Evolutionary conservation across 2,329 filamentous ascomycete genomes (phyloP), one percentile per base, ranked within the genome.

Genomic region (Bipolaris cookei): DNA sequence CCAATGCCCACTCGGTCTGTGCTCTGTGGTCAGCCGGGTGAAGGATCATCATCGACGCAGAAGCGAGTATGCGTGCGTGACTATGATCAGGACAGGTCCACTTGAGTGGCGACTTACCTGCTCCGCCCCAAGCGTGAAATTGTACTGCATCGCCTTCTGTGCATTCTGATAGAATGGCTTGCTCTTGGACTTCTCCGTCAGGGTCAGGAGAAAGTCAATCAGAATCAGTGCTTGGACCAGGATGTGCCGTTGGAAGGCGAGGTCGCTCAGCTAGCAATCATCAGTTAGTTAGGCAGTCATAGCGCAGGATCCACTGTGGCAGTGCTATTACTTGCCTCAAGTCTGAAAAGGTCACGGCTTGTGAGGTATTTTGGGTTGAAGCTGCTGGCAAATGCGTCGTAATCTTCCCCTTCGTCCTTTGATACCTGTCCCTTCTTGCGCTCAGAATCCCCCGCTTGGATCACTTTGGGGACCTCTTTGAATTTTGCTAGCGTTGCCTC

Each of bases 321-420:
- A 46, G 56, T 52, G 47, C 54, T 61, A 70, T 79, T 38, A n/a
- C 23, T 58, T 82, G 92, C 90, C 84, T 99, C 95, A 43, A 99
- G 85, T 69, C 96, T 92, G 76, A 99, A 99, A 1, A 99, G 82
- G 74, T 99, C 96, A 63, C 90, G 86, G 75, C 93, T 98, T n/a
- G 95, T 99, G 16, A 99, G 84, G 74, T 99, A 99, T 73, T 98
- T 99, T 1, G 96, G 94, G 69, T 99, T 99, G 79, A 97, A 98
- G 21, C 86, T 88, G 70, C 87, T 89, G 21, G 87, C 83, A 48
- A 88, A 79, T 59, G 89, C 88, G 52, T 86, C 84, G 47, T 85
- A 82, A 6, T 86, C 85, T 49, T 82, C 83, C 10, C 84, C 82
- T 41, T 86, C 10, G 13, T 30, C 77, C 93, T 96, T 28, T 75